Base-by-base conservation (phyloP, 2,329 filamentous ascomycete species). In the Helotiales sp. region DNA sequence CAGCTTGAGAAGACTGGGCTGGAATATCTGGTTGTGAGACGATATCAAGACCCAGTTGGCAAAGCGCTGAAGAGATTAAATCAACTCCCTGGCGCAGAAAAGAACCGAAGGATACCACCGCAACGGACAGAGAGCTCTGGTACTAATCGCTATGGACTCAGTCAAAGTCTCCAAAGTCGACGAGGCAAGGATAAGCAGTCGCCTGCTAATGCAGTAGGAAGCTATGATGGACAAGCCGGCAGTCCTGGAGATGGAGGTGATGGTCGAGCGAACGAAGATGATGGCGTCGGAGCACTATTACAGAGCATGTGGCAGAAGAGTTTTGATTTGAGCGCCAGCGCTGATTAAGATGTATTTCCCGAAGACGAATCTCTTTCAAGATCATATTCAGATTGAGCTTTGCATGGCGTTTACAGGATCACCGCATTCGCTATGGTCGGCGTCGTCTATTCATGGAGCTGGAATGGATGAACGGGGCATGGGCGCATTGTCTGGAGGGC, bases 21-120 rank as follows among this genome's bases (percentile, higher is more conserved):
- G 72, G 88, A 91, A 68, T 91, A 90, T 70, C 79, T 86, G n/a
- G 87, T 90, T 8, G 86, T 91, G 31, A 81, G 87, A 54, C 79
- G 88, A 44, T 88, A 88, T 68, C 86, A 89, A 67, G 89, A 90
- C 65, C 87, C 88, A 0, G 79, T 91, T 17, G 83, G 81, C 4
- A 81, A 87, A 46, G 87, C 86, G 0, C 73, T 91, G 17, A 71
- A 72, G 25, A 77, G 84, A 25, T 70, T 87, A 10, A 71, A 78
- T 29, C 76, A 80, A 50, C 73, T 85, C 1, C 80, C 83, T 0
- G 81, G 80, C 7, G 70, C 75, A 29, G 77, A 83, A 52, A 81
- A 78, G 68, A 76, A 74, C 30, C 75, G 76, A 59, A 75, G 76
- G 34, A 84, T 85, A 19, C 76, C 76, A 19, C 33, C 67, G 24